Evolutionary conservation across 2,329 filamentous ascomycete genomes (phyloP).

Genomic region (Colletotrichum sp.): DNA sequence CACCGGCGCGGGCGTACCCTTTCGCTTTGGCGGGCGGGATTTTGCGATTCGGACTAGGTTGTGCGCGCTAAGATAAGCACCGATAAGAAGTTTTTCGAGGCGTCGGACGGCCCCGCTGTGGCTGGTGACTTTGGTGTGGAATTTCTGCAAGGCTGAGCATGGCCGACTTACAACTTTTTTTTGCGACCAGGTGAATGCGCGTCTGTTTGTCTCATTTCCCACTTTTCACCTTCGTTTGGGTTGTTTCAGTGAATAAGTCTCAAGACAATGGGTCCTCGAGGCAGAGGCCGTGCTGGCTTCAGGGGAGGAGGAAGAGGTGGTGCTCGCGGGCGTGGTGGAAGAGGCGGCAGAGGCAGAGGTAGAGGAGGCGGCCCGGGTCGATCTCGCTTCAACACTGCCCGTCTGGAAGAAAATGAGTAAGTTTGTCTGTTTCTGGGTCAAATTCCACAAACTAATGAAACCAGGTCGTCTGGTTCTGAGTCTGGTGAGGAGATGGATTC

Average conservation of each 20-base stretch:
- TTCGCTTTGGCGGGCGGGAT: constrained; percentile 37
- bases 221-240: neutral
- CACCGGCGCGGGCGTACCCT: constrained; percentile 20
- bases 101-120: constrained; percentile 23
- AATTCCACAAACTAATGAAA: neutral
- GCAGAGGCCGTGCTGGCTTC: constrained; percentile 28
- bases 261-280: constrained; percentile 26
- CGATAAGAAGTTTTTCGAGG: constrained; percentile 26
- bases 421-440: constrained; percentile 9
- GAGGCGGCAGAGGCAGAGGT: constrained; percentile 35
- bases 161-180: constrained; percentile 24
- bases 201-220: neutral
- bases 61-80: constrained; percentile 59
- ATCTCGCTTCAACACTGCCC: constrained; percentile 34
- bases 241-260: neutral
- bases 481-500: constrained; percentile 32
- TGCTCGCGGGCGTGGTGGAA: constrained; percentile 34
- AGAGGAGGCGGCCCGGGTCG: constrained; percentile 45
- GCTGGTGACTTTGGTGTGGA: constrained; percentile 21
- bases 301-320: constrained; percentile 25
- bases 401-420: constrained; percentile 49
- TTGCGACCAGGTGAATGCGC: neutral
- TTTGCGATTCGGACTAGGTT: constrained; percentile 52
- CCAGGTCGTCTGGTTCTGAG: constrained; percentile 26
- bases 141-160: constrained; percentile 23